Conservation (phyloP, 2,329 filamentous ascomycete species). For the Coleophoma cylindrospora region DNA sequence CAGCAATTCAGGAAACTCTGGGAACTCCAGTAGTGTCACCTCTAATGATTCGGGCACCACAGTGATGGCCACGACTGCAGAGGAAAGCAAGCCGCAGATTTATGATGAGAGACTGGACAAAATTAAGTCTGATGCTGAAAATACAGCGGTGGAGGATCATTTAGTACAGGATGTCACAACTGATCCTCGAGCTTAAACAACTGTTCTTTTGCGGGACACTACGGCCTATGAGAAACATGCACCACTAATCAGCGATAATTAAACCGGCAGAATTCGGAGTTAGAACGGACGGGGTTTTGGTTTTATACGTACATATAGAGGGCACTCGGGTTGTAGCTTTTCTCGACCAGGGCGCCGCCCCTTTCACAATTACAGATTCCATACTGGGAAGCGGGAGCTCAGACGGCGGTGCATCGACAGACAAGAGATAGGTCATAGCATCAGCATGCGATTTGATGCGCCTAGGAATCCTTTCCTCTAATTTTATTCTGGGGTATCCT, state of each 20-base stretch:
- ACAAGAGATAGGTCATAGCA: too few species aligned
- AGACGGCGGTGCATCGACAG: too few species aligned
- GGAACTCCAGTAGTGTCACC: conserved; percentile 6
- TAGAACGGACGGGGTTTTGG: neutral
- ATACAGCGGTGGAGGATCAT: neutral
- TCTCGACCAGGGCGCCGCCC: too few species aligned
- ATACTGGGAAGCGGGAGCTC: too few species aligned
- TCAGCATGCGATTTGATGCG: too few species aligned
- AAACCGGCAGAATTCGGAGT: neutral
- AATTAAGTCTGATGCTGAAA: neutral
- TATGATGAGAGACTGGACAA: conserved; percentile 7
- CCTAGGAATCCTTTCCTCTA: too few species aligned
- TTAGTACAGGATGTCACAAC: neutral
- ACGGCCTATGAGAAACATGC: neutral
- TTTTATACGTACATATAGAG: neutral
- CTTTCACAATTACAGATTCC: too few species aligned
- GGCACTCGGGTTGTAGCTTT: neutral
- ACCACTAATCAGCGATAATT: neutral
- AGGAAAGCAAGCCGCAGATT: conserved; percentile 4
- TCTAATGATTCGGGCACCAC: neutral
- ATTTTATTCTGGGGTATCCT: too few species aligned
- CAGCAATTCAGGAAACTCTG: conserved; percentile 9
- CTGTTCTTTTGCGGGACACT: neutral
- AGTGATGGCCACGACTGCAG: neutral
- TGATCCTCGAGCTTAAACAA: neutral